Evolutionary conservation across 345 rosid genomes (phyloP).

Genomic region (Clausena lansium): DNA sequence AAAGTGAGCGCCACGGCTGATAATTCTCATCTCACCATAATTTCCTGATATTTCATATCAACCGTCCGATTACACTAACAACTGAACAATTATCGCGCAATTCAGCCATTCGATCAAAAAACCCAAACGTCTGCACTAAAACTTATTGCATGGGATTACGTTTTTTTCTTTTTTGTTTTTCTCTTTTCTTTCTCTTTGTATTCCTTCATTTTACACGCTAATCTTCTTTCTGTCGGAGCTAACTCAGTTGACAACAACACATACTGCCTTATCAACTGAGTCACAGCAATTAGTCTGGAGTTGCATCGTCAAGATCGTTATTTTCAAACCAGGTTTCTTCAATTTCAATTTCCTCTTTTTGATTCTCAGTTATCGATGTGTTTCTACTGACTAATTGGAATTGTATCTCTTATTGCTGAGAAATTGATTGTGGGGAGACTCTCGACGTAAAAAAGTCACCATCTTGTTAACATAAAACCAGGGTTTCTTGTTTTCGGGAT

Average conservation of each 20-base stretch:
- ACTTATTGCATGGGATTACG: neutral
- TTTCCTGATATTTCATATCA: neutral
- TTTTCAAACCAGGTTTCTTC: conserved; percentile 2
- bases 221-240: conserved; percentile 14
- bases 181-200: no score
- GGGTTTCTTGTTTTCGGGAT: conserved; percentile 13
- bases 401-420: neutral
- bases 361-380: neutral
- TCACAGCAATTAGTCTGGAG: conserved; percentile 14
- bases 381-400: neutral
- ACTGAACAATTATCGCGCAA: neutral
- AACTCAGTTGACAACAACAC: conserved; percentile 9
- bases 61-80: no score
- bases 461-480: conserved; percentile 19
- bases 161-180: neutral
- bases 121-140: no score
- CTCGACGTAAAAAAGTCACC: neutral
- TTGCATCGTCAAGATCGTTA: conserved; percentile 5
- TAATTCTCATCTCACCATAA: neutral
- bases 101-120: neutral
- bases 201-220: neutral
- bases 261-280: neutral
- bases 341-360: neutral
- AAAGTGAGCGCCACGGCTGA: no score
- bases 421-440: neutral